Evolutionary conservation across 2,329 filamentous ascomycete species (phyloP), one percentile per base, ranked within the genome.

Genomic region (Raffaelea albimanens): DNA sequence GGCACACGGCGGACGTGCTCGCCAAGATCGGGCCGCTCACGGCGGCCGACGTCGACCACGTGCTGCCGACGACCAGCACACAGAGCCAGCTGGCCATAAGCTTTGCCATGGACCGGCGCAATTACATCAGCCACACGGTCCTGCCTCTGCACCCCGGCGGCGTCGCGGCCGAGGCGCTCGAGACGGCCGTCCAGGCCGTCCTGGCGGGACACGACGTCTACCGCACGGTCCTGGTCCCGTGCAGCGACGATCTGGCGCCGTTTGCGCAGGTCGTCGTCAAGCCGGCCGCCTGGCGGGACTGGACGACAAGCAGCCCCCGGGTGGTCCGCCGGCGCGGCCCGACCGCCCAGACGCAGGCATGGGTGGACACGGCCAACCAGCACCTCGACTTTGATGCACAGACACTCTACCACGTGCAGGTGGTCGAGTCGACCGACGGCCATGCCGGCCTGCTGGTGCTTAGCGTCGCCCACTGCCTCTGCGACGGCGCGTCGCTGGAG

Each of bases 1-100:
- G 38, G 18, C 22, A 46, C 38, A 9, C 9, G n/a, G 13, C 16
- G 2, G 23, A 33, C 16, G 21, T 16, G 3, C 38, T 31, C 8
- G 22, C 25, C 14, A 46, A 46, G 23, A 36, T 46, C 10, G 34
- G 34, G 11, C 3, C 9, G 3, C 4, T 40, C 14, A 2, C 16
- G 2, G n/a, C 18, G 34, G 34, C 48, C 5, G 49, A 57, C 3
- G 56, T 65, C 9, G 51, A 59, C 14, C 55, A 55, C 43, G 51
- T 63, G 16, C 52, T 65, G 4, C 63, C 63, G 4, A 56, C 61
- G 10, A 65, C 63, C 2, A 58, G 54, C 40, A 63, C 59, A 2
- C 61, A 64, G 44, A 64, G 61, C 40, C 61, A 62, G 46, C 57
- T 64, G 54, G 54, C 63, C 10, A 52, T 63, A 5, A 65, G 63